Base-by-base conservation (phyloP, 2,329 filamentous ascomycete genomes). In the Hortaea werneckii region DNA sequence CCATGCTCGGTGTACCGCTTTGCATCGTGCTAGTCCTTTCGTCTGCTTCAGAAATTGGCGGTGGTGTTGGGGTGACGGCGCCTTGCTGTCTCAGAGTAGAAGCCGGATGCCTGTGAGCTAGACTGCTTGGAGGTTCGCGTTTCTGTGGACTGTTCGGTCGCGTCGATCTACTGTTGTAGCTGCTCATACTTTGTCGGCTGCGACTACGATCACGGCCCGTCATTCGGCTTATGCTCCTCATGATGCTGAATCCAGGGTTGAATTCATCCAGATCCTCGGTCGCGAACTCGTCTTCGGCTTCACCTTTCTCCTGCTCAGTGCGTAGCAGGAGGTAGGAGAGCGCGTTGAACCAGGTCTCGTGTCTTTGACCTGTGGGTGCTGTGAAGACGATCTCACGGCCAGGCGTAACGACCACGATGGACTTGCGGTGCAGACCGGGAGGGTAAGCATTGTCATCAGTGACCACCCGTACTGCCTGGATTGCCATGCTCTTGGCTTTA, bases 261-360 rank as follows among this genome's bases (percentile, higher is more conserved):
- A 95, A 95, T 62, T 95, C 92, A 35, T 76, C 72, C 34, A 79
- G 69, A 49, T 82, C 79, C 43, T 78, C 76, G 42, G 72, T 58
- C 4, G 70, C 81, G 51, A 85, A 76, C 35, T 68, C 65, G 39
- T 77, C 70, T 43, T 78, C 75, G n/a, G 72, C 76, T 44, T 63
- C 58, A 5, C 46, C 46, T 65, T 45, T 64, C 41, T 72, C 70
- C 11, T 75, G 65, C 27, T 67, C 71, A 29, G 79, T 88, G 40
- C 89, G 82, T 29, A 95, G 75, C 32, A 96, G 76, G 10, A 98
- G 77, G 63, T 98, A 98, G 1, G 87, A 94, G 45, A 98, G 74
- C 0, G 92, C 89, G 60, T 96, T 96, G 75, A 92, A 95, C 92
- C 92, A 98, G 1, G 89, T 96, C 70, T 98, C 92, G 61, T 98